phyloP scores from a whole-genome alignment of 805 yeast genomes.

The Metschnikowia anglica region DNA sequence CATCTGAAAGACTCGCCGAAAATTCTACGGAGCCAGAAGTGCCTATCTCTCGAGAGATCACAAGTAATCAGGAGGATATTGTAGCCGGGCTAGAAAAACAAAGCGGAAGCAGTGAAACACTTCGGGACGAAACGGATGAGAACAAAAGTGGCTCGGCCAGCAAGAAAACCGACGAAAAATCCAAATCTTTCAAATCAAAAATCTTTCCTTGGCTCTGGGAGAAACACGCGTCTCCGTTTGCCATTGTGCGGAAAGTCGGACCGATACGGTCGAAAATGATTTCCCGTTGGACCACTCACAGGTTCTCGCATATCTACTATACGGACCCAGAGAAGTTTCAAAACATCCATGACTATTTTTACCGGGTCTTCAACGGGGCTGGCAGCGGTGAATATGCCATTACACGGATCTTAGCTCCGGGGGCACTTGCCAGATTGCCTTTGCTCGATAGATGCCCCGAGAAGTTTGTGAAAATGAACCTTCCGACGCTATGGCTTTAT shows the following conservation, averaged over 20 bases:
- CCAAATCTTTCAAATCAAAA: constrained; percentile 21
- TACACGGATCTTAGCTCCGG: constrained; percentile 58
- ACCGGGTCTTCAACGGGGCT: constrained; percentile 50
- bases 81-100: constrained; percentile 20
- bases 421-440: constrained; percentile 58
- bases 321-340: constrained; percentile 34
- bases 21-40: constrained; percentile 18
- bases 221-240: constrained; percentile 53
- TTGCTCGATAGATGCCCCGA: constrained; percentile 50
- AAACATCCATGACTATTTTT: constrained; percentile 53
- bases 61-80: constrained; percentile 29
- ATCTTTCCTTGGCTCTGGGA: constrained; percentile 47
- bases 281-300: constrained; percentile 52
- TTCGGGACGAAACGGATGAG: no score
- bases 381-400: constrained; percentile 68
- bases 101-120: not conserved
- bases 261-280: constrained; percentile 54
- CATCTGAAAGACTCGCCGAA: constrained; percentile 14
- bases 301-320: constrained; percentile 43
- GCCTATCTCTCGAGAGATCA: constrained; percentile 19
- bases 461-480: constrained; percentile 37
- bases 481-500: constrained; percentile 59
- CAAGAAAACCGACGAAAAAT: not conserved
- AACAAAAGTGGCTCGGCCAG: not conserved
- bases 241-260: constrained; percentile 49